These are phyloP conservation scores for Xylaria sp. DNA, from an alignment of 495 filamentous ascomycete species.

Conservation along the genomic window DNA sequence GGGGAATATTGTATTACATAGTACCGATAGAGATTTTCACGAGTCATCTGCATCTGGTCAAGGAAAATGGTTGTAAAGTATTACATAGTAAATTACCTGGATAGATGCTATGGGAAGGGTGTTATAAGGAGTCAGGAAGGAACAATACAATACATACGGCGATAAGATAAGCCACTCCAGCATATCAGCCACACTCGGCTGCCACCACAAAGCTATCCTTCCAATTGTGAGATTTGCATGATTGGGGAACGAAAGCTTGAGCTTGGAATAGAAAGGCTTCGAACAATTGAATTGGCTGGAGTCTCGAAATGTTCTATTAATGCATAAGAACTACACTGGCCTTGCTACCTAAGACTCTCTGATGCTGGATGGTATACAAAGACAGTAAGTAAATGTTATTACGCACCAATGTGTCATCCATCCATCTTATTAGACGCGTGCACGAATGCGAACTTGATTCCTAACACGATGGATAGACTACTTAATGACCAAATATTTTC, in stretches of 20 bases:
- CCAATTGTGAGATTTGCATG: neutral
- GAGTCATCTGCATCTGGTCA: too few relatives aligned
- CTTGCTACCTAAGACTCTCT: neutral
- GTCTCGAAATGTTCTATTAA: neutral
- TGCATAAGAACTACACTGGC: too few relatives aligned
- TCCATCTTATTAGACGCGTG: neutral
- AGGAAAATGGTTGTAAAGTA: too few relatives aligned
- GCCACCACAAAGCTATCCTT: constrained; percentile 2
- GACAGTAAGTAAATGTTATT: neutral
- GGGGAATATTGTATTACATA: too few relatives aligned
- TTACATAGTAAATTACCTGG: too few relatives aligned
- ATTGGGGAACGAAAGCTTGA: neutral
- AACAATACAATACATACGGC: too few relatives aligned
- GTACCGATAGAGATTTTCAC: too few relatives aligned
- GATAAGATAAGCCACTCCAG: neutral
- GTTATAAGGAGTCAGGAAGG: neutral
- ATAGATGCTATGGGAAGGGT: too few relatives aligned
- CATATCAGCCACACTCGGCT: neutral
- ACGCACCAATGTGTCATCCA: neutral
- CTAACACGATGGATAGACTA: neutral
- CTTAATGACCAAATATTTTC: neutral
- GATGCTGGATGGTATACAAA: neutral
- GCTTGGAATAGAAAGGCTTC: neutral
- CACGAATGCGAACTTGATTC: too few relatives aligned
- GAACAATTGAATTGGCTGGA: neutral